Conservation (phyloP, 208 protist species). For the Trypanosoma scelopori region DNA sequence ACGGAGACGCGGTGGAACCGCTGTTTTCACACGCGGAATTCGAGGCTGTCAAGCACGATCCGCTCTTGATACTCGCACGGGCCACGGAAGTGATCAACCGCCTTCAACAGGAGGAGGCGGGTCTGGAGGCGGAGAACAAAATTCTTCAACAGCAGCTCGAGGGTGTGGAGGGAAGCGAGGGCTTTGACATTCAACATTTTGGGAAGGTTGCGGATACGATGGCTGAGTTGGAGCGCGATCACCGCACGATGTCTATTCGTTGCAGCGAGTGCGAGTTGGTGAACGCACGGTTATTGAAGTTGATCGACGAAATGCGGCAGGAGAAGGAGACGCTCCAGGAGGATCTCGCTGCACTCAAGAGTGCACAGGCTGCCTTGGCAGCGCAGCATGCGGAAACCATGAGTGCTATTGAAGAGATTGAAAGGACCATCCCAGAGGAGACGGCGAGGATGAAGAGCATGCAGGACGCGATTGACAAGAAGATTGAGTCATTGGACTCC, state of each 20-base stretch:
- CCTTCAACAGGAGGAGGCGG: constrained; percentile 25
- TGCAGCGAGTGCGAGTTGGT: constrained; percentile 26
- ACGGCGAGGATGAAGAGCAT: constrained; percentile 9
- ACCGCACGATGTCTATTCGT: constrained; percentile 25
- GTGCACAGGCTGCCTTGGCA: constrained; percentile 11
- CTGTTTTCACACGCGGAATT: constrained; percentile 34
- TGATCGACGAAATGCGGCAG: constrained; percentile 25
- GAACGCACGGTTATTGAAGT: constrained; percentile 22
- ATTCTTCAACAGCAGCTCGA: constrained; percentile 19
- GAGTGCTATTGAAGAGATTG: neutral
- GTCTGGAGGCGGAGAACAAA: constrained; percentile 21
- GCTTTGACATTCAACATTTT: constrained; percentile 6
- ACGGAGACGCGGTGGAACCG: neutral
- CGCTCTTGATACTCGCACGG: constrained; percentile 22
- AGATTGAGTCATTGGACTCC: constrained; percentile 25
- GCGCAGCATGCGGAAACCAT: constrained; percentile 14
- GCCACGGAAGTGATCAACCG: constrained; percentile 20
- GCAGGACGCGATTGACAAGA: constrained; percentile 28
- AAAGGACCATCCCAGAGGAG: constrained; percentile 23
- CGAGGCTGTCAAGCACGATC: constrained; percentile 30
- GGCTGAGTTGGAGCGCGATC: constrained; percentile 34
- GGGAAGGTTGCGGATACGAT: constrained; percentile 13
- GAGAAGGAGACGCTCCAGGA: constrained; percentile 27
- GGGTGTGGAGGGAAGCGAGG: neutral
- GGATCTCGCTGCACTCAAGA: constrained; percentile 17